Base-by-base conservation (phyloP, 148 eudicot genomes). In the Amaranthus cruentus region DNA sequence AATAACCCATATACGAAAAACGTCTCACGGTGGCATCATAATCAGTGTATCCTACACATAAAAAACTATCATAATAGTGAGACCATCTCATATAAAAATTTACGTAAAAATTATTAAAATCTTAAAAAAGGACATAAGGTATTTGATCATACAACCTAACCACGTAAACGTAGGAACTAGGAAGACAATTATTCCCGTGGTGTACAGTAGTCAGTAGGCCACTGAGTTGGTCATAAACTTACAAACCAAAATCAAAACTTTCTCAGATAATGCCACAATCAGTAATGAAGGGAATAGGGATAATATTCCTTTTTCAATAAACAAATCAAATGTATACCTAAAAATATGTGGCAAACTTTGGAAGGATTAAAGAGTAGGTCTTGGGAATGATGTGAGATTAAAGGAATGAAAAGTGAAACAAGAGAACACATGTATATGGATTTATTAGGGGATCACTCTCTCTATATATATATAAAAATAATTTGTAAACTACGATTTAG, bases 301-400 rank as follows among this genome's bases (percentile, higher is more conserved):
- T 79, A 78, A 85, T 84, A 84, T 84, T 86, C 86, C 53, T 15
- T 74, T 28, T 9, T 47, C 75, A 78, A 80, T 82, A 81, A 75
- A 52, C 54, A 81, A 81, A 56, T 63, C 21, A 76, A 62, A 75
- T 44, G 70, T 73, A 86, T 84, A 81, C 85, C 82, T 66, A 75
- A 59, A 82, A 85, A 89, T 87, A 82, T 89, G 85, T 87, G 88
- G 82, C 73, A 76, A 28, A 63, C 86, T 90, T 88, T 67, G 90
- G 90, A 87, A 73, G 85, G 87, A 85, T 86, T 79, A 72, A 79
- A 70, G 55, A 65, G 53, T 55, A 77, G 54, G 47, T 67, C 62
- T 62, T 66, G 68, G 73, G 55, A 18, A 73, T 66, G 44, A 67
- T 57, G 72, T 72, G 73, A 73, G 77, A 64, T n/a, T 55, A 64